phyloP scores from a whole-genome alignment of 2,329 filamentous ascomycete genomes.

The Pseudopyrenochaeta lycopersici region DNA sequence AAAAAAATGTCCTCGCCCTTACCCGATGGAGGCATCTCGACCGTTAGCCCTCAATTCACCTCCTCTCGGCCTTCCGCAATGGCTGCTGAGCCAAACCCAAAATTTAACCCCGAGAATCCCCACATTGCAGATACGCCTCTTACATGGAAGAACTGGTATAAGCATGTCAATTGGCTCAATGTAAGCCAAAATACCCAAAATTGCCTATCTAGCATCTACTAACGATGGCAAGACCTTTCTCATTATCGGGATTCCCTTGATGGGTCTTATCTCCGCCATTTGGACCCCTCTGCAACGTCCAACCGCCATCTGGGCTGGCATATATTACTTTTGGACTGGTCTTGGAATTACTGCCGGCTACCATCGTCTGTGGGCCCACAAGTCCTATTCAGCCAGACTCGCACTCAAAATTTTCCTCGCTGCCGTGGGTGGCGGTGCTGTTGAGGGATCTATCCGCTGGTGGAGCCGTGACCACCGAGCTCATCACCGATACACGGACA shows the following conservation, averaged over 20 bases:
- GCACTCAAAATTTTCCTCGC: conserved; percentile 60
- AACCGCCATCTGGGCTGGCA: conserved; percentile 76
- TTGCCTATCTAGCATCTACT: conserved; percentile 21
- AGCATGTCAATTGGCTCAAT: conserved; percentile 96
- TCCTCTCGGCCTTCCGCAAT: conserved; percentile 56
- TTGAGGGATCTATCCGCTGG: conserved; percentile 61
- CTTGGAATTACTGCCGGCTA: conserved; percentile 69
- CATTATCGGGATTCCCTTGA: conserved; percentile 79
- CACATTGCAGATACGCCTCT: conserved; percentile 87
- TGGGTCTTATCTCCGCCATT: conserved; percentile 77
- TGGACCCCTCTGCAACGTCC: conserved; percentile 80
- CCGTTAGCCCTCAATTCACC: too few relatives aligned
- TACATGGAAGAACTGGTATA: conserved; percentile 84
- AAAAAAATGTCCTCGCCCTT: too few relatives aligned
- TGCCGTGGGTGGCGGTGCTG: conserved; percentile 57
- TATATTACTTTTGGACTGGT: conserved; percentile 87
- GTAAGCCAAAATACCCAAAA: conserved; percentile 55
- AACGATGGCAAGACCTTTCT: conserved; percentile 72
- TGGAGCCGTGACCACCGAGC: conserved; percentile 61
- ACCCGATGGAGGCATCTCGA: too few relatives aligned
- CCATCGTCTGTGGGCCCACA: conserved; percentile 77
- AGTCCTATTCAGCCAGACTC: conserved; percentile 55
- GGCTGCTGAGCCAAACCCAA: conserved; percentile 63
- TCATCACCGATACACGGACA: conserved; percentile 63
- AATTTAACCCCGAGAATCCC: conserved; percentile 71